A percentile compares a stretch with the other conserved stretches of the same genome.
Conservation (phyloP, 2,329 filamentous ascomycete genomes). For the Colletotrichum lindemuthianum region DNA sequence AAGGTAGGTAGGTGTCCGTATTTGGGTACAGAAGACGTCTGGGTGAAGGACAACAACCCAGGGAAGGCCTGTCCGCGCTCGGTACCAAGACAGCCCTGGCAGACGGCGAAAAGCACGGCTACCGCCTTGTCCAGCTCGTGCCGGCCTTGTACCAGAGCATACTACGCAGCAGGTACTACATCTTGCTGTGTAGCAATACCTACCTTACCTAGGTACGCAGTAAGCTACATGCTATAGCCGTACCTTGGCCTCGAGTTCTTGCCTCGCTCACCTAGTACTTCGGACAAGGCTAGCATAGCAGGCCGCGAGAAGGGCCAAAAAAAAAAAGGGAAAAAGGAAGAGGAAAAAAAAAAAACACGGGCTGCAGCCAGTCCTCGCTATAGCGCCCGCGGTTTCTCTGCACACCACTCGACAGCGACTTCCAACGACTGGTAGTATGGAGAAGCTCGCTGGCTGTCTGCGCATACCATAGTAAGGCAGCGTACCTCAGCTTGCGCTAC, state of each 20-base stretch:
- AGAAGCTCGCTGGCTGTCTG: not conserved
- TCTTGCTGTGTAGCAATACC: not conserved
- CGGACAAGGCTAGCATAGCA: conserved; percentile 16
- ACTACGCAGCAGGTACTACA: too few relatives aligned
- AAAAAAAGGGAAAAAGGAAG: too few relatives aligned
- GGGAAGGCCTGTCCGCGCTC: conserved; percentile 5
- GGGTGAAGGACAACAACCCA: not conserved
- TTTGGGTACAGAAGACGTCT: too few relatives aligned
- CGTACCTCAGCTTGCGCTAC: not conserved
- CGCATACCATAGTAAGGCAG: not conserved
- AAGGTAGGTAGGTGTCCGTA: too few relatives aligned
- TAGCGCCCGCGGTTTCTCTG: too few relatives aligned
- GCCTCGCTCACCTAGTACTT: conserved; percentile 9
- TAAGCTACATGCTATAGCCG: too few relatives aligned
- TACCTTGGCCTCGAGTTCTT: not conserved
- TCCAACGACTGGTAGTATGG: too few relatives aligned
- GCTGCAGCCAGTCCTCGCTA: too few relatives aligned
- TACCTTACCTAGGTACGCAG: not conserved
- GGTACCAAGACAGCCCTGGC: conserved; percentile 11
- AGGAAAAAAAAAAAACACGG: too few relatives aligned
- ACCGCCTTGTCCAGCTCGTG: conserved; percentile 11
- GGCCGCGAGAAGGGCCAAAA: not conserved
- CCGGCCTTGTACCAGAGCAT: not conserved
- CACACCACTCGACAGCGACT: too few relatives aligned
- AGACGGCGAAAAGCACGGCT: conserved; percentile 21